Conservation (phyloP, 2,329 filamentous ascomycete species). For the Bipolaris gigantea region DNA sequence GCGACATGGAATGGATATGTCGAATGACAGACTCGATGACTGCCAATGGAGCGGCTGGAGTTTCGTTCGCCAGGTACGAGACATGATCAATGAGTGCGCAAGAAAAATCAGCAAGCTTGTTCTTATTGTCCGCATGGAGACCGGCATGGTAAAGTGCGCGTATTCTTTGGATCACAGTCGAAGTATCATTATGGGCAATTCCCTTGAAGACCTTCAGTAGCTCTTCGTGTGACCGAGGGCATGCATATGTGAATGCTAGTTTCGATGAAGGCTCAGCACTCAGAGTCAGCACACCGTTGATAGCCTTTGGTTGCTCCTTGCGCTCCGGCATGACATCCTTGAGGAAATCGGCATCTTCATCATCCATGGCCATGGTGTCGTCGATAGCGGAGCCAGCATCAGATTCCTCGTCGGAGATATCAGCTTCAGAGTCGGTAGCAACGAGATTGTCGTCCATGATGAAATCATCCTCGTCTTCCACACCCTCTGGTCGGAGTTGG, state of each 20-base stretch:
- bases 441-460: slow-evolving; percentile 85
- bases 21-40: slow-evolving; percentile 79
- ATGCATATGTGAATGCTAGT: slow-evolving; percentile 82
- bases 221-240: slow-evolving; percentile 76
- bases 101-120: slow-evolving; percentile 72
- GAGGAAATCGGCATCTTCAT: slow-evolving; percentile 54
- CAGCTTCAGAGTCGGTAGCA: slow-evolving; percentile 70
- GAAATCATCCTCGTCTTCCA: slow-evolving; percentile 95
- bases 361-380: slow-evolving; percentile 46
- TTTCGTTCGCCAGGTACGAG: slow-evolving; percentile 58
- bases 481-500: slow-evolving; percentile 48
- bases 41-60: slow-evolving; percentile 61
- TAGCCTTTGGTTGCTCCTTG: slow-evolving; percentile 36
- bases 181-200: slow-evolving; percentile 66
- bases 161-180: slow-evolving; percentile 83
- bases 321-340: slow-evolving; percentile 46
- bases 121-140: slow-evolving; percentile 81
- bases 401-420: slow-evolving; percentile 38
- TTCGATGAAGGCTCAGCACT: slow-evolving; percentile 50
- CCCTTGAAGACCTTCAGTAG: slow-evolving; percentile 66
- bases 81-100: slow-evolving; percentile 67
- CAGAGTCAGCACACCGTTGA: slow-evolving; percentile 46
- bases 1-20: slow-evolving; percentile 89
- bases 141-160: slow-evolving; percentile 91
- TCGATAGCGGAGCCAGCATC: slow-evolving; percentile 39